Evolutionary conservation across 345 rosid genomes (phyloP).

Genomic region (Pistacia vera): DNA sequence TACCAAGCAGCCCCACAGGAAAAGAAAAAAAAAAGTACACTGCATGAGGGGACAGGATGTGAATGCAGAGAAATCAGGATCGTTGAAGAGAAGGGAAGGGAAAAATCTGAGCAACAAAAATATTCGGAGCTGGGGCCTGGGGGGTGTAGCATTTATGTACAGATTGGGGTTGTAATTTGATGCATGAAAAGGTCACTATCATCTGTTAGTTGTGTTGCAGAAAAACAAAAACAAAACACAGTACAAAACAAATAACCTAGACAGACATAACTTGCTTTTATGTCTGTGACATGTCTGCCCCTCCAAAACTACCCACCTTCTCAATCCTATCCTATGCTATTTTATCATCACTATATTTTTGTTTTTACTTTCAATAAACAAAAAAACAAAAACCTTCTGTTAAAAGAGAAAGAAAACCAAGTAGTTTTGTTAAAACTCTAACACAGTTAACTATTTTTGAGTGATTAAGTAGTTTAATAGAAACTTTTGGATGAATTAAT

Average conservation of each 20-base stretch:
- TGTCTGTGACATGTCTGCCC: slow-evolving; percentile 20
- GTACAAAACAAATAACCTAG: slow-evolving; percentile 13
- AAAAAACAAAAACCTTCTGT: too few relatives aligned
- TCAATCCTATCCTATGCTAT: too few relatives aligned
- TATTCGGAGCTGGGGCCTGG: slow-evolving; percentile 24
- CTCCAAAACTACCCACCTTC: too few relatives aligned
- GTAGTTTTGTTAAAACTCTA: too few relatives aligned
- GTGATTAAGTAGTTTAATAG: too few relatives aligned
- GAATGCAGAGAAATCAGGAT: slow-evolving; percentile 35
- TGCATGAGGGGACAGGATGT: slow-evolving; percentile 34
- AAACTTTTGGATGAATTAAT: too few relatives aligned
- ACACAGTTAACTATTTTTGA: too few relatives aligned
- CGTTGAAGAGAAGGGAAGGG: slow-evolving; percentile 41
- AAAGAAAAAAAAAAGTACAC: neutral
- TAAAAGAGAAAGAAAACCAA: too few relatives aligned
- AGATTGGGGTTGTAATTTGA: slow-evolving; percentile 16
- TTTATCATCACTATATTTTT: too few relatives aligned
- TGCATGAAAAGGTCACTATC: slow-evolving; percentile 52
- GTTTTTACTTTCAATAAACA: too few relatives aligned
- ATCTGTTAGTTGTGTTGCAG: slow-evolving; percentile 49
- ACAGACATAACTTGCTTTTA: slow-evolving; percentile 20
- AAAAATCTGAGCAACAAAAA: slow-evolving; percentile 34
- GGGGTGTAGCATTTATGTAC: slow-evolving; percentile 26
- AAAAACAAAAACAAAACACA: slow-evolving; percentile 17
- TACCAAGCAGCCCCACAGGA: neutral